Evolutionary conservation across 768 basidiomycete species (phyloP).

Genomic region (Pulveroboletus sp.): DNA sequence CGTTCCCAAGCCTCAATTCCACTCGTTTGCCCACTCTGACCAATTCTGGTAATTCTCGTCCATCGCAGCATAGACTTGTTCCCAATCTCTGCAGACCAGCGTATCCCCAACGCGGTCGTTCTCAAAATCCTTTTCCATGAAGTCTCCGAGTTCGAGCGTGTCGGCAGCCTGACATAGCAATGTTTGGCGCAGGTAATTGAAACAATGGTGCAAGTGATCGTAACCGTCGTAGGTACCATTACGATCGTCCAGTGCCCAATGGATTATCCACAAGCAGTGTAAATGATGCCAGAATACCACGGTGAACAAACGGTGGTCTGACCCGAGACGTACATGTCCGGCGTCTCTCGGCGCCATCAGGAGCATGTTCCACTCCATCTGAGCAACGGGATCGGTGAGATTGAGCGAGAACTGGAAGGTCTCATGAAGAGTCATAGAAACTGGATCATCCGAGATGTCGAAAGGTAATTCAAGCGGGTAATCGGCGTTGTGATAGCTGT

Average conservation of each 20-base stretch:
- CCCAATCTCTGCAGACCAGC: background rate
- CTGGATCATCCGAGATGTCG: background rate
- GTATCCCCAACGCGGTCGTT: background rate
- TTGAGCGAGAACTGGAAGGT: conserved; percentile 2
- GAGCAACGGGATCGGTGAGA: background rate
- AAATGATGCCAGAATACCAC: background rate
- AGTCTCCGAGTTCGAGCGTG: background rate
- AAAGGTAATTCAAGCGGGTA: background rate
- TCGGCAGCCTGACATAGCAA: conserved; percentile 11
- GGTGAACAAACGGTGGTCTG: background rate
- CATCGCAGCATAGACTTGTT: background rate
- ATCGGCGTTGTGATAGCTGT: background rate
- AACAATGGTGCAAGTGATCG: conserved; percentile 11
- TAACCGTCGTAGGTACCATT: conserved; percentile 5
- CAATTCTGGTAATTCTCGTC: background rate
- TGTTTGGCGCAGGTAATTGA: conserved; percentile 13
- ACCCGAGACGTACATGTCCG: background rate
- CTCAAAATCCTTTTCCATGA: background rate
- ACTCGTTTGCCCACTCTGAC: background rate
- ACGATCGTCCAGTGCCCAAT: background rate
- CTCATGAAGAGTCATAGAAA: conserved; percentile 6
- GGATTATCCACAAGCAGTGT: background rate
- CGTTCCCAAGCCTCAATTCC: background rate
- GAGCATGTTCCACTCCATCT: background rate
- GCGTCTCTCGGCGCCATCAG: background rate